These are phyloP conservation scores for Trypanosoma brucei DNA, from an alignment of 208 protist genomes.

Conservation along the genomic window DNA sequence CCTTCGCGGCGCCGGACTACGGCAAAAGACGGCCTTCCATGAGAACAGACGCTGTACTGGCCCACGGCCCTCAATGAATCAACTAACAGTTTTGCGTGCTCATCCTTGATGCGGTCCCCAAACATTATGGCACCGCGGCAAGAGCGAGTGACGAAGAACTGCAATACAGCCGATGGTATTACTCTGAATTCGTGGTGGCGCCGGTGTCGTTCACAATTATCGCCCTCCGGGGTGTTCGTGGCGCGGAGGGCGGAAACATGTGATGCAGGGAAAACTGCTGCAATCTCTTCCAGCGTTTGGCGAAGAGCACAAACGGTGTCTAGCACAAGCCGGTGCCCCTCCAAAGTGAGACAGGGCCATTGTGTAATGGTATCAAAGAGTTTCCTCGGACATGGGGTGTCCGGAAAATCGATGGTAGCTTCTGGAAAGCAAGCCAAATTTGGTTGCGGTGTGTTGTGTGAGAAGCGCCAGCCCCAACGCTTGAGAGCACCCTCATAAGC, in stretches of 20 bases:
- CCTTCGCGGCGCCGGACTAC: slow-evolving; percentile 2
- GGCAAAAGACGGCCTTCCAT: slow-evolving; percentile 64
- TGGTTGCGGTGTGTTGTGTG: neutral
- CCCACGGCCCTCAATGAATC: slow-evolving; percentile 29
- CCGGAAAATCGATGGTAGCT: too few species aligned
- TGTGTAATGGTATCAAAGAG: slow-evolving; percentile 1
- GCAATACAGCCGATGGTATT: slow-evolving; percentile 49
- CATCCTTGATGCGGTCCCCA: slow-evolving; percentile 39
- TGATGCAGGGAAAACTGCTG: neutral
- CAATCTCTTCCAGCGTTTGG: slow-evolving; percentile 53
- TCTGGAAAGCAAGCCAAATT: too few species aligned
- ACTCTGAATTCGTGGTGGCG: slow-evolving; percentile 1
- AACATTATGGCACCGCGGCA: slow-evolving; percentile 83
- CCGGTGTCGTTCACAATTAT: too few species aligned
- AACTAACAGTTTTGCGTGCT: slow-evolving; percentile 23
- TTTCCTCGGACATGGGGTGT: too few species aligned
- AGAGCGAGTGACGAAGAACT: slow-evolving; percentile 70
- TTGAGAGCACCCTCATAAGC: slow-evolving; percentile 31
- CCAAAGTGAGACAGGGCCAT: slow-evolving; percentile 50
- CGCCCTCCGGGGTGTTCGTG: too few species aligned
- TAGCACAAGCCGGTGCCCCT: slow-evolving; percentile 35
- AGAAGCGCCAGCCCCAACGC: slow-evolving; percentile 73
- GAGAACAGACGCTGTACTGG: slow-evolving; percentile 70
- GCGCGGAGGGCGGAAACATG: neutral
- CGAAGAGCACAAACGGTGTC: slow-evolving; percentile 35